Percentiles rank a stretch among this genome's conserved stretches.
Evolutionary conservation across 1,284 basidiomycete genomes (phyloP).

Genomic region (Pseudomicrostroma phylloplanum): DNA sequence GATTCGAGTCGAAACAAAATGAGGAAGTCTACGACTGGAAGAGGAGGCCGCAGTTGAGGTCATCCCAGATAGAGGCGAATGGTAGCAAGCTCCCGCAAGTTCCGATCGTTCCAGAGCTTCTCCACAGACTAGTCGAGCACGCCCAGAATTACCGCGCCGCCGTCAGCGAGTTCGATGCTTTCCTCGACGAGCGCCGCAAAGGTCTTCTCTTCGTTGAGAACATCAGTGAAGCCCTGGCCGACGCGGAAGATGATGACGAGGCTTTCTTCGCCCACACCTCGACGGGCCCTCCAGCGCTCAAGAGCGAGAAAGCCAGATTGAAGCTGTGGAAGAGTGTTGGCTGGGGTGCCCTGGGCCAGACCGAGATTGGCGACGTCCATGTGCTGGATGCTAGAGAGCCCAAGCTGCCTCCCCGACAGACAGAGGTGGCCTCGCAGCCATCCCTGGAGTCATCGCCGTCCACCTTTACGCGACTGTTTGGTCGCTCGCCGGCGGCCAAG

Average conservation of each 20-base stretch:
- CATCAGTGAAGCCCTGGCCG: constrained; percentile 73
- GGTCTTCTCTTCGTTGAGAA: constrained; percentile 89
- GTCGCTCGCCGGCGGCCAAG: neutral
- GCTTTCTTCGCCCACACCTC: neutral
- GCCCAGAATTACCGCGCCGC: constrained; percentile 67
- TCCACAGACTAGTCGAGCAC: constrained; percentile 50
- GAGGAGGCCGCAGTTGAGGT: neutral
- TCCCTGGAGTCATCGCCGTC: neutral
- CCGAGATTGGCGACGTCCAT: neutral
- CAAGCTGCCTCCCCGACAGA: neutral
- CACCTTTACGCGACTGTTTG: constrained; percentile 40
- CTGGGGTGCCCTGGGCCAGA: neutral
- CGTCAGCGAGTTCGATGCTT: constrained; percentile 74
- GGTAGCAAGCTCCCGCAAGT: neutral
- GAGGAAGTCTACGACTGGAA: constrained; percentile 55
- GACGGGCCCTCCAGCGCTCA: neutral
- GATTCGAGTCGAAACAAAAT: constrained; percentile 55
- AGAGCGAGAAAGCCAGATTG: constrained; percentile 2
- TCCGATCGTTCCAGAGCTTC: constrained; percentile 26
- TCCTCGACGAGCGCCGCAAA: constrained; percentile 74
- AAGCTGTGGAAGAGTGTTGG: constrained; percentile 9
- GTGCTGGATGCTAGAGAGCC: neutral
- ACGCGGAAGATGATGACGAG: neutral
- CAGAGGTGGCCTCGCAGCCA: neutral
- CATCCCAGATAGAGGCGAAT: neutral